Evolutionary conservation across 805 yeast species (phyloP), one percentile per base, ranked within the genome.

Genomic region (Ogataea paradorogensis): DNA sequence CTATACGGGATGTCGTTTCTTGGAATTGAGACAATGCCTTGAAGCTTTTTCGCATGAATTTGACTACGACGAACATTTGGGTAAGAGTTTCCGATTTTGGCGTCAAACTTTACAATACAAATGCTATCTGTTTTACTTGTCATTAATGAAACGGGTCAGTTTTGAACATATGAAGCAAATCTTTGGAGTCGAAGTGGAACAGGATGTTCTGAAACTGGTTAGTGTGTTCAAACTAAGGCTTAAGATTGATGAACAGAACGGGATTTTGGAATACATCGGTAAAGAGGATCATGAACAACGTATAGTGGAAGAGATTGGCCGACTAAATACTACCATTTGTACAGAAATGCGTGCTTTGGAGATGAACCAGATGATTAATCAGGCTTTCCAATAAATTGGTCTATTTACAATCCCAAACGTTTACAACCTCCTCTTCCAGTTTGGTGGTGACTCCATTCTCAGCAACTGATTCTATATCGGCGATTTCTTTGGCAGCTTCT

Each of bases 401-500:
- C 26, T 34, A 38, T 22, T 43, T 46, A 48, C 35, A 52, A 37
- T 20, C 33, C 11, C 48, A 46, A 22, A 52, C 42, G 26, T 59
- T 63, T 8, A 61, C 55, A 7, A 69, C 71, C 47, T 74, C 80
- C 11, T 67, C 69, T 29, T 67, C 51, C 3, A 50, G 16, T 15
- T 50, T 35, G 9, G 83, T 74, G 3, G 83, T 71, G 5, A 74
- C 74, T 1, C 90, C 91, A 54, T 67, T 62, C 26, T 66, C 60
- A 29, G 87, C 83, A 37, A 84, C 69, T 26, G 69, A 63, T 59
- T 90, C 96, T 31, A 91, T 78, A 52, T 91, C 98, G 1, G 56
- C 74, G 24, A 91, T 72, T 58, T 91, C 97, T 61, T 93, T 93
- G 3, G 80, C 83, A 22, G 96, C 91, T 47, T 84, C 91, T 7